Base-by-base conservation (phyloP, 169 alveolate species). In the Plasmodium cynomolgi region DNA sequence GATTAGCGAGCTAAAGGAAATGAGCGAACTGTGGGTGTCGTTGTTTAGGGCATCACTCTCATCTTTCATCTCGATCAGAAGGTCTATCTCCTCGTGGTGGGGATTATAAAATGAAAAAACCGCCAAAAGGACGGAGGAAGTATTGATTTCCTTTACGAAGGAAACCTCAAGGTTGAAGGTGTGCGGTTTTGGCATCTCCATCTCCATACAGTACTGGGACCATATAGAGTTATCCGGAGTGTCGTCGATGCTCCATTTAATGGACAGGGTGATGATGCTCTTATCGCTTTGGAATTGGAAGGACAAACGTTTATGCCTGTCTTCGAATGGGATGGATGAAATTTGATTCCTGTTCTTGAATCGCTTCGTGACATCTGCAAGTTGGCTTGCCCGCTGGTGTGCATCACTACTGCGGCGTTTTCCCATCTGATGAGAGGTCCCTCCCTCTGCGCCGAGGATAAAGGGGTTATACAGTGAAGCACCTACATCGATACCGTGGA, bases 121-220 rank as follows among this genome's bases (percentile, higher is more conserved):
- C 7, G 83, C 93, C 58, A 68, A 47, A 50, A 85, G 68, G 13
- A 85, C 81, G 39, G 93, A 85, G 11, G 93, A 85, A 74, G 41
- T 73, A 68, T 85, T 85, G 31, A 85, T 85, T 85, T 85, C 93
- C 80, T 85, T 85, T 50, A 85, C 93, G 62, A 85, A 85, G 39
- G 93, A 85, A 85, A 85, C 82, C 31, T 85, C 93, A 0, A 85
- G 68, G 37, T 47, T 77, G 44, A 85, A 85, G 44, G 41, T 29
- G n/a, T 73, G 79, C 23, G 79, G 56, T 41, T 75, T 20, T 26
- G 93, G 93, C 80, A 85, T 77, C 62, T 85, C 85, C n/a, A 74
- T 84, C 54, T 85, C 93, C 34, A 85, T 34, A 17, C 62, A 85
- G 34, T 85, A 85, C 41, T 85, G 93, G 23, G 93, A 85, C 93